A percentile compares a stretch with the other conserved stretches of the same genome.
phyloP scores from a whole-genome alignment of 345 rosid genomes.

The Ceriops zippeliana region DNA sequence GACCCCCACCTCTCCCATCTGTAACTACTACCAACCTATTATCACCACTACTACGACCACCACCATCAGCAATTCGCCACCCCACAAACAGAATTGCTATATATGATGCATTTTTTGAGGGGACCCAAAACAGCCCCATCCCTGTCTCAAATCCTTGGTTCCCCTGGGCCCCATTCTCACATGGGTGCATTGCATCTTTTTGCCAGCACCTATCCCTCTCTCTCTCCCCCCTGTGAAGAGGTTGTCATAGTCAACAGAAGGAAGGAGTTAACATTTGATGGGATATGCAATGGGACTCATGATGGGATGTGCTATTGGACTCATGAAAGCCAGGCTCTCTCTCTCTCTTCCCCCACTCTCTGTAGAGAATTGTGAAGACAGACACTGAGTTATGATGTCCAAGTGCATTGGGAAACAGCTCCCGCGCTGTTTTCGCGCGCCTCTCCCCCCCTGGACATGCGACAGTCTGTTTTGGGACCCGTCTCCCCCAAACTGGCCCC shows the following conservation, averaged over 20 bases:
- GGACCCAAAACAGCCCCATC: slow-evolving; percentile 32
- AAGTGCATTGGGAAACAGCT: slow-evolving; percentile 35
- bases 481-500: too few relatives aligned
- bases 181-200: slow-evolving; percentile 23
- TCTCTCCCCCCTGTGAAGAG: not conserved
- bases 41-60: not conserved
- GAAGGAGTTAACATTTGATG: slow-evolving; percentile 23
- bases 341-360: not conserved
- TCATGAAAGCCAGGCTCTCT: not conserved
- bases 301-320: slow-evolving; percentile 9
- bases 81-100: not conserved
- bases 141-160: slow-evolving; percentile 14
- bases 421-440: slow-evolving; percentile 44
- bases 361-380: not conserved
- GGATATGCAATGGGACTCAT: not conserved
- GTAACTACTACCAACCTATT: not conserved
- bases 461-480: slow-evolving; percentile 7
- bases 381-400: not conserved
- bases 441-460: slow-evolving; percentile 11
- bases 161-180: slow-evolving; percentile 23
- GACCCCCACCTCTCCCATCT: slow-evolving; percentile 11
- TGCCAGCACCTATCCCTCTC: not conserved
- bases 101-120: not conserved
- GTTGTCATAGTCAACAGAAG: slow-evolving; percentile 7
- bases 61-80: not conserved